phyloP scores from a whole-genome alignment of 2,329 filamentous ascomycete species.

The Aureobasidium subglaciale region DNA sequence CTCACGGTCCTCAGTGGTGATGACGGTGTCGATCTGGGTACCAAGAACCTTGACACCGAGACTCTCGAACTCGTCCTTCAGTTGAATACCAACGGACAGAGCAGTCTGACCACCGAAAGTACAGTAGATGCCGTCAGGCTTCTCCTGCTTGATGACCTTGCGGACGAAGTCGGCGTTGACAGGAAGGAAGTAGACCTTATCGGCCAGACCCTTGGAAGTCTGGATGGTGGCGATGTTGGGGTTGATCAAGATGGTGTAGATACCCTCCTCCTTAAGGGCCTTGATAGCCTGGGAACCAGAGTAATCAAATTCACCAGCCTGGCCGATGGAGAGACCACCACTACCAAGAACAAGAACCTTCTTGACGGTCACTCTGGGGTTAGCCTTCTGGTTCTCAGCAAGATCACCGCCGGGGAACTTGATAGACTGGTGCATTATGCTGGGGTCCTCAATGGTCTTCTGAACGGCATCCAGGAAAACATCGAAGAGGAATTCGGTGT shows the following conservation, averaged over 20 bases:
- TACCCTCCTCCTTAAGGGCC: conserved; percentile 93
- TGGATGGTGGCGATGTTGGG: conserved; percentile 99
- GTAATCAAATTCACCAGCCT: conserved; percentile 98
- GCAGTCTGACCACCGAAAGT: conserved; percentile 98
- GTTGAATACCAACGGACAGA: conserved; percentile 90
- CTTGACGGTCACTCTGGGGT: conserved; percentile 78
- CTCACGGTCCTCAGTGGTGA: conserved; percentile 96
- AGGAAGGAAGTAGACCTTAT: conserved; percentile 98
- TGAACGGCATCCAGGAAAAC: conserved; percentile 86
- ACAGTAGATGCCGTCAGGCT: conserved; percentile 92
- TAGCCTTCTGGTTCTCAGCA: conserved; percentile 67
- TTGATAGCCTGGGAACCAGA: conserved; percentile 98
- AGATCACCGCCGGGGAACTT: conserved; percentile 78
- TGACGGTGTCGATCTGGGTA: conserved; percentile 95
- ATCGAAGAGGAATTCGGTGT: conserved; percentile 95
- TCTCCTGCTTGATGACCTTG: conserved; percentile 92
- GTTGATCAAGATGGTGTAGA: conserved; percentile 97
- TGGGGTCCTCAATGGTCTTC: conserved; percentile 59
- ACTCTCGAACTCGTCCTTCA: conserved; percentile 91
- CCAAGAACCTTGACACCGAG: conserved; percentile 92
- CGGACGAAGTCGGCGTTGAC: conserved; percentile 96
- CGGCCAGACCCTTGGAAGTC: conserved; percentile 92
- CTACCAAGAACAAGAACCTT: conserved; percentile 92
- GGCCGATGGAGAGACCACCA: conserved; percentile 92
- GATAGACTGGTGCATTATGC: conserved; percentile 65